Conservation (phyloP, 2,329 filamentous ascomycete species). For the Penicillium sp. region DNA sequence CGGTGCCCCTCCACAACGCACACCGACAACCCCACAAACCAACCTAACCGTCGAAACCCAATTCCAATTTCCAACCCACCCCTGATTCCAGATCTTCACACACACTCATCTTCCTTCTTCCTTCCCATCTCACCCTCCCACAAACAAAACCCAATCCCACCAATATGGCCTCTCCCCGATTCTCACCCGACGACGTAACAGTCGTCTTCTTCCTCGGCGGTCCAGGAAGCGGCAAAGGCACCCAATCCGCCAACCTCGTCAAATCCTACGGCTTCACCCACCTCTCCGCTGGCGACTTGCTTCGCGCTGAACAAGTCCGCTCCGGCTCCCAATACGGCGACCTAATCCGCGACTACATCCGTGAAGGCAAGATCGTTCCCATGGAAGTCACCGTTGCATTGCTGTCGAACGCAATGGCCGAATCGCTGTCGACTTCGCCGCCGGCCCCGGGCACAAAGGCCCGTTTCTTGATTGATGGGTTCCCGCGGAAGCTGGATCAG, state of each 20-base stretch:
- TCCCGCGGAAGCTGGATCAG: conserved; percentile 97
- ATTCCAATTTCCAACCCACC: neutral
- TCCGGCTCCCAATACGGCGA: conserved; percentile 83
- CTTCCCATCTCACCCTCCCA: neutral
- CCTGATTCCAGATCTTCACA: neutral
- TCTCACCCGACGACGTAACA: conserved; percentile 75
- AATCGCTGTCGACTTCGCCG: conserved; percentile 54
- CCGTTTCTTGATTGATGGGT: conserved; percentile 76
- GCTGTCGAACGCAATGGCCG: conserved; percentile 87
- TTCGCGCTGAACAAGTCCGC: conserved; percentile 89
- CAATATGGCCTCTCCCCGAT: conserved; percentile 59
- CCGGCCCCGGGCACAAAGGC: conserved; percentile 47
- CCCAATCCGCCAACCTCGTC: conserved; percentile 87
- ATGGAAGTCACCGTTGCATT: conserved; percentile 96
- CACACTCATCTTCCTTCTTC: neutral
- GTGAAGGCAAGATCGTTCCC: conserved; percentile 92
- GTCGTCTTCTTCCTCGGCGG: conserved; percentile 96
- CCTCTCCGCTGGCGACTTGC: conserved; percentile 85
- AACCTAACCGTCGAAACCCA: conserved; percentile 47
- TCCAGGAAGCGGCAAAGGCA: conserved; percentile 93
- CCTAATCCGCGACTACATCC: conserved; percentile 90
- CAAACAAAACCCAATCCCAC: neutral
- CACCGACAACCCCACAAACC: conserved; percentile 53
- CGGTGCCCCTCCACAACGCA: conserved; percentile 28
- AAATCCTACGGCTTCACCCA: conserved; percentile 86